Evolutionary conservation across 306 rosid genomes (phyloP), one percentile per base, ranked within the genome.

Genomic region (Rosa rugosa): DNA sequence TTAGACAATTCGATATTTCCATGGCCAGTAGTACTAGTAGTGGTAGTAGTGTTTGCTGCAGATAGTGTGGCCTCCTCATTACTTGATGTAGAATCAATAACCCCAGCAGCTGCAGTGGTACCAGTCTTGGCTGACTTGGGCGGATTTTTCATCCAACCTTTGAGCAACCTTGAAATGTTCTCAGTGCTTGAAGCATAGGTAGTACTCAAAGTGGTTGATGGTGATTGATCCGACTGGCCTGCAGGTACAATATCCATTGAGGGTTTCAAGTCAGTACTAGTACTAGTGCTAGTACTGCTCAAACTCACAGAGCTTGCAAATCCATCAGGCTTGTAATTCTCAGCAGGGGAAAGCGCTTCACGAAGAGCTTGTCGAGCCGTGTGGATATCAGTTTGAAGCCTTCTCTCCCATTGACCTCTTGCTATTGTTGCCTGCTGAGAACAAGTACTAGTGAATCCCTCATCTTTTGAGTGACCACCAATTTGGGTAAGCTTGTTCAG

Each of bases 391-490:
- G 98, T 92, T 85, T 95, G 99, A 40, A 95, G 98, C 81, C 98
- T 88, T 69, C 93, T 90, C 84, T 95, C 99, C 99, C 99, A 95
- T 53, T 95, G 99, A 5, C 99, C 99, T 86, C 98, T 84, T 1
- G 92, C 57, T 77, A 86, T 83, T 73, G 89, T 77, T 75, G 89
- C 60, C 57, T 82, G 86, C 49, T 59, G 96, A 81, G 57, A 67
- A 67, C 27, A 67, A n/a, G 6, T n/a, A 44, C 18, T 45, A 68
- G 49, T 68, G 44, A 69, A 49, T 23, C 83, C 92, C 9, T 42
- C 72, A 18, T 76, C 80, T 65, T 81, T 83, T 1, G 78, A 59
- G 18, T 38, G 72, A 17, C 67, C 83, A 49, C 81, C 75, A 68
- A 86, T 6, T 50, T 90, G 86, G 49, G n/a, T 67, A 1, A 86